Evolutionary conservation across 2,329 filamentous ascomycete species (phyloP).

Genomic region (Ophiostoma ips): DNA sequence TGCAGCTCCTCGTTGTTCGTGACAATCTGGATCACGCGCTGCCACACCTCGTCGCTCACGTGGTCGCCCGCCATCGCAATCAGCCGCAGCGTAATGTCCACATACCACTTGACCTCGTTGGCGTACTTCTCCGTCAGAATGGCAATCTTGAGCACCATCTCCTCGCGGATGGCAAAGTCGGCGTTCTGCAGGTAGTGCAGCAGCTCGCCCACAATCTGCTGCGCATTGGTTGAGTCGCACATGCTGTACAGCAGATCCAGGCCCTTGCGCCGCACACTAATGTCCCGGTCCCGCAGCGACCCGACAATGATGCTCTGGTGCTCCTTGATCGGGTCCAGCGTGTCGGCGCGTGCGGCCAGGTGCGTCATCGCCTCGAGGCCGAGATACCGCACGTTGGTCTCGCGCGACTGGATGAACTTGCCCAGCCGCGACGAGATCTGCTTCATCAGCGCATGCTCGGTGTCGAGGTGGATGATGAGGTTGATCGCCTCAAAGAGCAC

Average conservation of each 20-base stretch:
- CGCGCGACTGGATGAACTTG: conserved; percentile 90
- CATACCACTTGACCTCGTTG: conserved; percentile 97
- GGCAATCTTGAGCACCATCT: conserved; percentile 98
- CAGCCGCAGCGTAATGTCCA: conserved; percentile 87
- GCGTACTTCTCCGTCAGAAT: conserved; percentile 98
- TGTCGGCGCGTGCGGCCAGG: conserved; percentile 84
- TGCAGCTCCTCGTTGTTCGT: conserved; percentile 98
- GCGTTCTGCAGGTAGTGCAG: conserved; percentile 90
- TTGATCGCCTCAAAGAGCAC: conserved; percentile 98
- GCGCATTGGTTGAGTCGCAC: conserved; percentile 93
- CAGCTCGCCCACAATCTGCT: conserved; percentile 84
- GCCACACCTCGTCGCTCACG: conserved; percentile 98
- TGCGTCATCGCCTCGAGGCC: conserved; percentile 97
- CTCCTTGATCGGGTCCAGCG: conserved; percentile 92
- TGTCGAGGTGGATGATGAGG: conserved; percentile 92
- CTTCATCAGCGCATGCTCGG: conserved; percentile 86
- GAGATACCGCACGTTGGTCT: conserved; percentile 94
- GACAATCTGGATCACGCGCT: conserved; percentile 95
- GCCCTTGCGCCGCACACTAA: conserved; percentile 90
- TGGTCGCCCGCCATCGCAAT: conserved; percentile 96
- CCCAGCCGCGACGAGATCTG: conserved; percentile 85
- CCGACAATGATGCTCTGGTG: conserved; percentile 94
- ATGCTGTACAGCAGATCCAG: conserved; percentile 97
- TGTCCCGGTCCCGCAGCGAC: conserved; percentile 87
- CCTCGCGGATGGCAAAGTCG: conserved; percentile 94